Conservation (phyloP, 2,329 filamentous ascomycete genomes). For the Sporothrix curviconia region DNA sequence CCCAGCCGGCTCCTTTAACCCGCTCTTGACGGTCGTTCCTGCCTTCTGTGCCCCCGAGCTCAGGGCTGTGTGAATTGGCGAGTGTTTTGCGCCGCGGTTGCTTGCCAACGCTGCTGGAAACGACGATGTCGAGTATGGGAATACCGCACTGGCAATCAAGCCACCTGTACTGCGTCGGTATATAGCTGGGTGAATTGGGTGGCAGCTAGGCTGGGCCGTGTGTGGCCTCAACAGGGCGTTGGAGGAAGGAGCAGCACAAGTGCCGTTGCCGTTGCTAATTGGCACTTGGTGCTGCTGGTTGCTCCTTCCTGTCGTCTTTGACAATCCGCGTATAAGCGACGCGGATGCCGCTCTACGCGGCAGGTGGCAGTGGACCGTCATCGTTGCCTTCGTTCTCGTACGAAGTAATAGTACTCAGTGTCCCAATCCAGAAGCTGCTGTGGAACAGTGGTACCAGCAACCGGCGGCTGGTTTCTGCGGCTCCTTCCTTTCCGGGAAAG, state of each 20-base stretch:
- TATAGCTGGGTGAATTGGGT: too few relatives aligned
- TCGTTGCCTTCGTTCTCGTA: not conserved
- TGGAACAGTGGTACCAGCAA: not conserved
- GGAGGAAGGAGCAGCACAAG: not conserved
- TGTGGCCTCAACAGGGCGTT: not conserved
- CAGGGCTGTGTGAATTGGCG: not conserved
- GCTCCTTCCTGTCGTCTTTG: not conserved
- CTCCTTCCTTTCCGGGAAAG: slow-evolving; percentile 3
- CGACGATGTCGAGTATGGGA: not conserved
- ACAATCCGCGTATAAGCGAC: slow-evolving; percentile 3
- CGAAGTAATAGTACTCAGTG: too few relatives aligned
- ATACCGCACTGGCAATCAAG: not conserved
- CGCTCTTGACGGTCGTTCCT: slow-evolving; percentile 3
- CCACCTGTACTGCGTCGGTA: not conserved
- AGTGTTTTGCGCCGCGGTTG: not conserved
- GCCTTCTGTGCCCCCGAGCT: not conserved
- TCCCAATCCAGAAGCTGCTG: slow-evolving; percentile 1
- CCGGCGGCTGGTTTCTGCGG: not conserved
- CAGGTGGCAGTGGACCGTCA: not conserved
- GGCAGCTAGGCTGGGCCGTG: too few relatives aligned
- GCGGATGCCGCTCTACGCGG: not conserved
- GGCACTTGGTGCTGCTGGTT: not conserved
- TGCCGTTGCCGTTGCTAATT: not conserved
- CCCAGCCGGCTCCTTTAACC: not conserved
- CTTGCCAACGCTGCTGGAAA: not conserved